Evolutionary conservation across 106 monocot genomes (phyloP), one percentile per base, ranked within the genome.

Genomic region (Allium cepa): DNA sequence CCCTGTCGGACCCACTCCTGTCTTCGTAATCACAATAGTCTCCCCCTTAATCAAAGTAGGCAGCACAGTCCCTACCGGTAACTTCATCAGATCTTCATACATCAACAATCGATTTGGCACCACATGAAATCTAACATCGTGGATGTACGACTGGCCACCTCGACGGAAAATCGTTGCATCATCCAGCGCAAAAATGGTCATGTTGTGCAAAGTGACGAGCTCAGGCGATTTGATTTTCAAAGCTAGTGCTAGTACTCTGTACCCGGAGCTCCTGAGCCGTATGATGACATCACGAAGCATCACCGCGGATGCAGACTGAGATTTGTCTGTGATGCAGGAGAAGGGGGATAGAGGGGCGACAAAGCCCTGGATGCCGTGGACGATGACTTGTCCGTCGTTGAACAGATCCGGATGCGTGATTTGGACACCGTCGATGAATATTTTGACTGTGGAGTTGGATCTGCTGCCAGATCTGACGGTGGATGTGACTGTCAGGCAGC

Each of bases 181-280:
- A 51, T 82, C 77, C 61, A 91, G 75, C 28, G 87, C 87, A 70
- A 91, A 91, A 57, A 91, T 73, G 46, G 91, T 91, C 82, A 84
- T 82, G 79, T 87, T 91, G 4, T 64, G 50, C 11, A 91, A 72
- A 4, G 22, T 45, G 2, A 69, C 63, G 49, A 91, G 83, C 69
- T 87, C 91, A 3, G 87, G 51, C 67, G 77, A 73, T 78, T 91
- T 91, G 72, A 87, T 74, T 17, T 82, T 81, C 81, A 91, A 84
- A n/a, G 84, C 91, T 48, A 91, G 77, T 8, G 91, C 74, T 36
- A 91, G 79, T 69, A 91, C 77, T 75, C 84, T 79, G 79, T 22
- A 22, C 22, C 22, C 22, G 22, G 22, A 22, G 22, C 22, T 22
- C 22, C 22, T 22, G 22, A 22, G 82, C 28, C 84, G 79, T 48